Base-by-base conservation (phyloP, 257 asterid species). In the Coffea eugenioides region DNA sequence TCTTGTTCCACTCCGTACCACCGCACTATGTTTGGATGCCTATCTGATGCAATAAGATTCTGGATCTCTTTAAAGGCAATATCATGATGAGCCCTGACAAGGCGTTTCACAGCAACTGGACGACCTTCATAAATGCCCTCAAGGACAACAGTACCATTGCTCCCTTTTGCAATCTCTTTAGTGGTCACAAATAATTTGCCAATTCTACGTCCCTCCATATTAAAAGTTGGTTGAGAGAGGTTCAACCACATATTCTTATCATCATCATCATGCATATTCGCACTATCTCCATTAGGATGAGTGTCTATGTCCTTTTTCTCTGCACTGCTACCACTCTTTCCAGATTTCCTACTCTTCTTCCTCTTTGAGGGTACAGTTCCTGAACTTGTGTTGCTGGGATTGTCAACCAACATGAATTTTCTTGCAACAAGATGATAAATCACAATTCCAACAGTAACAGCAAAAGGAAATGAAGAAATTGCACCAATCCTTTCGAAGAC, bases 1-100 rank as follows among this genome's bases (percentile, higher is more conserved):
- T 95, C 98, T 79, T 92, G 92, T 79, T 93, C 98, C 78, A 93
- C 94, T 65, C 98, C 98, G 57, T 88, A 92, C 97, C 96, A 95
- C 81, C 97, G 87, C 43, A 95, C 96, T 73, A 95, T 90, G 84
- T 93, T 93, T 81, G 91, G 97, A 86, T 95, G 99, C 66, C 86
- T 86, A 82, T 95, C 99, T 73, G 99, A 95, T 77, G 90, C 86
- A 71, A 93, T 91, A 73, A 95, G 97, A 87, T 95, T 95, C 83
- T 88, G 93, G 64, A 95, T 95, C 78, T 95, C 99, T 83, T 93
- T 92, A 64, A 88, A 74, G 74, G 98, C 99, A 83, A 95, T 83
- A 81, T 93, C 97, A 83, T 95, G 92, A 82, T 90, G 91, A 64
- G 94, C 91, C 84, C 91, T 86, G 78, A 95, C 97, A 75, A 95